These are phyloP conservation scores for Chlamydomonas sphaeroides DNA, from an alignment of 139 green algal species.

Conservation along the genomic window DNA sequence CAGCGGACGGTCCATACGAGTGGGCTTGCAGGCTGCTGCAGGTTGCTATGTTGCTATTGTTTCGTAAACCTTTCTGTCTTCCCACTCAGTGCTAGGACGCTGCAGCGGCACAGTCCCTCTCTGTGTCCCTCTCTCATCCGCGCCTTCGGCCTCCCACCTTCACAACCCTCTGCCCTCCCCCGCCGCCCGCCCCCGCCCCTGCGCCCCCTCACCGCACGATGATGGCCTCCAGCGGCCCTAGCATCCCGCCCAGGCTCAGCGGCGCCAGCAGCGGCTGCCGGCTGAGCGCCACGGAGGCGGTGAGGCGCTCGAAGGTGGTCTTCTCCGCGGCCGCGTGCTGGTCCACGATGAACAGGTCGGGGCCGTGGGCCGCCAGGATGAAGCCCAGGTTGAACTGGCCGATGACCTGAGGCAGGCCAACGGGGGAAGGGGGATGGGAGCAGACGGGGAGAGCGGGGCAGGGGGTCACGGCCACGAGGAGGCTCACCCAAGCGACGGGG, in stretches of 20 bases:
- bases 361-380: constrained; percentile 83
- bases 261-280: constrained; percentile 87
- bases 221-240: constrained; percentile 51
- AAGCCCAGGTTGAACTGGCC: constrained; percentile 99
- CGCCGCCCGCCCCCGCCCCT: not conserved
- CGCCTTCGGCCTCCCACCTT: not conserved
- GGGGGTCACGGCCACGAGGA: not conserved
- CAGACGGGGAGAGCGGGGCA: not conserved
- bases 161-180: not conserved
- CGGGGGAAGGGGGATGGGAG: not conserved
- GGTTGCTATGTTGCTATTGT: no score
- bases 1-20: no score
- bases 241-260: constrained; percentile 45
- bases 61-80: no score
- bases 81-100: no score
- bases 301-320: constrained; percentile 92
- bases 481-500: no score
- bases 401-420: constrained; percentile 22
- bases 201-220: constrained; percentile 15
- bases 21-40: no score
- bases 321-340: constrained; percentile 96
- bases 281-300: constrained; percentile 37
- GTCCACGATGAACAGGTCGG: constrained; percentile 97
- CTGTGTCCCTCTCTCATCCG: no score
- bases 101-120: no score